Evolutionary conservation across 129 eudicot species (phyloP).

Genomic region (Saussurea involucrata): DNA sequence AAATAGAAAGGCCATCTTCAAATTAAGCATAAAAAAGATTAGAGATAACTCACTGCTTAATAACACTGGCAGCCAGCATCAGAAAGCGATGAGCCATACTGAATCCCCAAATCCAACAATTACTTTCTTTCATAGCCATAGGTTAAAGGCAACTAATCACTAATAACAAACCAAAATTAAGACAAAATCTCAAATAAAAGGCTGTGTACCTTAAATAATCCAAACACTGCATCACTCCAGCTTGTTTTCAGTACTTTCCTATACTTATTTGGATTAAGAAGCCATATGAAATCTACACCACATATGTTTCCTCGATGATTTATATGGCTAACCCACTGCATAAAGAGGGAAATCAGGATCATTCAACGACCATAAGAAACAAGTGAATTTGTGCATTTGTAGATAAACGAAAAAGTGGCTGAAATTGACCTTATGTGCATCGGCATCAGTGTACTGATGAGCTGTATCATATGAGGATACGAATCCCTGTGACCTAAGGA

Average conservation of each 20-base stretch:
- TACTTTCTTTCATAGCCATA: constrained; percentile 9
- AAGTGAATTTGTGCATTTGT: not conserved
- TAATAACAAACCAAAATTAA: not conserved
- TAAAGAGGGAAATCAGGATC: not conserved
- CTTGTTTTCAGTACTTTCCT: constrained; percentile 77
- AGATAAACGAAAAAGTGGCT: not conserved
- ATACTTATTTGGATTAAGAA: constrained; percentile 91
- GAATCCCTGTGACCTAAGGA: constrained; percentile 92
- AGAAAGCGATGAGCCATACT: constrained; percentile 20
- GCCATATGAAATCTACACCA: constrained; percentile 99
- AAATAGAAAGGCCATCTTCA: not conserved
- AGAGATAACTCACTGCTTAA: constrained; percentile 20
- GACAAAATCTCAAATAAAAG: not conserved
- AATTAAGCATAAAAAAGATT: constrained; percentile 15
- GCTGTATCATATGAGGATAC: constrained; percentile 96
- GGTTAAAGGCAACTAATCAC: constrained; percentile 11
- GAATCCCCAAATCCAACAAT: constrained; percentile 15
- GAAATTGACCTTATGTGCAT: constrained; percentile 79
- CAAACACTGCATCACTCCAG: constrained; percentile 94
- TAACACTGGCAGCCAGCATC: constrained; percentile 35
- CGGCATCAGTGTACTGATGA: constrained; percentile 91
- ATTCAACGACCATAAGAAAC: not conserved
- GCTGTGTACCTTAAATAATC: constrained; percentile 75
- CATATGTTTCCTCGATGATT: constrained; percentile 97
- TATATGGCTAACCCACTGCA: constrained; percentile 98